Base-by-base conservation (phyloP, 2,329 filamentous ascomycete species). In the Colletotrichum shisoi region DNA sequence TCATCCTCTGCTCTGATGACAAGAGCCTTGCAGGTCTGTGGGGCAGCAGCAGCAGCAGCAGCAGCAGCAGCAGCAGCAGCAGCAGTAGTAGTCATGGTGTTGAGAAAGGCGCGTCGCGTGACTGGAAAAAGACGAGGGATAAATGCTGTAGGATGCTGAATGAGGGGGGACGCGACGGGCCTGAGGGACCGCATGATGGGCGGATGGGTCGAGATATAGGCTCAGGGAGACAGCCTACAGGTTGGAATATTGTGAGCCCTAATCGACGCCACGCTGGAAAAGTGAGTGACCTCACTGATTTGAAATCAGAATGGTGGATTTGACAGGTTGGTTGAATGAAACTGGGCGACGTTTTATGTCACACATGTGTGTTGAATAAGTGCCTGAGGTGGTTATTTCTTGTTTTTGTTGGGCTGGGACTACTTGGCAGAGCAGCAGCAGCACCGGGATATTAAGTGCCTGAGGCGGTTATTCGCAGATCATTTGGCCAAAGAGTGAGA, bases 361-460 rank as follows among this genome's bases (percentile, higher is more conserved):
- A 19, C 42, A 45, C 42, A 45, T 45, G 17, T 45, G n/a, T 45
- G 42, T 45, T 45, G 42, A 45, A 45, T 45, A 45, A 45, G 42
- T 45, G 42, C 42, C 42, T 45, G 42, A 45, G 42, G 42, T 45
- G 42, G 42, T 45, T 45, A 45, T 45, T 21, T 19, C 8, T 45
- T 45, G 21, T 3, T 27, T 27, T 45, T 45, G 17, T 45, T 45
- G 42, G 42, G 42, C n/a, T 19, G 42, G 42, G 21, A 45, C 42
- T 21, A 45, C n/a, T 2, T 45, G 42, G 42, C 42, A 45, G 17
- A 45, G 8, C 42, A 45, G 17, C 42, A 45, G 8, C 42, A 45
- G 17, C 42, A 45, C 17, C 11, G 42, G 11, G 11, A 45, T 45
- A 21, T 21, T 45, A 11, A 45, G 42, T 45, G 42, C n/a, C 42